Conservation (phyloP, 2,329 filamentous ascomycete genomes). For the Stagonosporopsis cucurbitacearum region DNA sequence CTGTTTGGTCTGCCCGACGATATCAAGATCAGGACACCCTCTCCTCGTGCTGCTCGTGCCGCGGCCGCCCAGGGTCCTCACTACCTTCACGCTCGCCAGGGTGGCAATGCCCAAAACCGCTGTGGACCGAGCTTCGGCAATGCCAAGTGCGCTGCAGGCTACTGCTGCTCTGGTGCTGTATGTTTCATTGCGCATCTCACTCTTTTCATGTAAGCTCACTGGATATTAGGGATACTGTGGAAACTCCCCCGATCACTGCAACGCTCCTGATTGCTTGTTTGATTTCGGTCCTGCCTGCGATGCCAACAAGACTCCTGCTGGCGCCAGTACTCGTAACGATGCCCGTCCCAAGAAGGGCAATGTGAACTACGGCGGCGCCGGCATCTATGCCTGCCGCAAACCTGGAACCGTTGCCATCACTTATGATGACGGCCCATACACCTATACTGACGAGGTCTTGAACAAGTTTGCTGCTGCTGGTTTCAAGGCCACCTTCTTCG, state of each 20-base stretch:
- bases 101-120: slow-evolving; percentile 37
- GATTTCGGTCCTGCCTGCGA: slow-evolving; percentile 66
- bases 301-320: slow-evolving; percentile 61
- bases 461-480: slow-evolving; percentile 63
- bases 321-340: slow-evolving; percentile 60
- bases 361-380: slow-evolving; percentile 62
- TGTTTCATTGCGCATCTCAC: slow-evolving; percentile 2
- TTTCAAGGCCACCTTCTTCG: slow-evolving; percentile 73
- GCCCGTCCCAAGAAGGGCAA: slow-evolving; percentile 60
- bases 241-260: slow-evolving; percentile 61
- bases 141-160: slow-evolving; percentile 39
- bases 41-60: slow-evolving; percentile 29
- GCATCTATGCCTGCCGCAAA: slow-evolving; percentile 61
- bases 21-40: slow-evolving; percentile 40
- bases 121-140: slow-evolving; percentile 35
- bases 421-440: slow-evolving; percentile 70
- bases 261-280: slow-evolving; percentile 66
- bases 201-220: slow-evolving; percentile 1
- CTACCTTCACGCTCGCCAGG: slow-evolving; percentile 39
- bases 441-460: slow-evolving; percentile 67
- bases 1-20: slow-evolving; percentile 43
- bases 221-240: slow-evolving; percentile 58
- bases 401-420: slow-evolving; percentile 69
- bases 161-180: slow-evolving; percentile 46
- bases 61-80: slow-evolving; percentile 20